These are phyloP conservation scores for Arthromyces matolae DNA, from an alignment of 768 basidiomycete species.

Conservation along the genomic window DNA sequence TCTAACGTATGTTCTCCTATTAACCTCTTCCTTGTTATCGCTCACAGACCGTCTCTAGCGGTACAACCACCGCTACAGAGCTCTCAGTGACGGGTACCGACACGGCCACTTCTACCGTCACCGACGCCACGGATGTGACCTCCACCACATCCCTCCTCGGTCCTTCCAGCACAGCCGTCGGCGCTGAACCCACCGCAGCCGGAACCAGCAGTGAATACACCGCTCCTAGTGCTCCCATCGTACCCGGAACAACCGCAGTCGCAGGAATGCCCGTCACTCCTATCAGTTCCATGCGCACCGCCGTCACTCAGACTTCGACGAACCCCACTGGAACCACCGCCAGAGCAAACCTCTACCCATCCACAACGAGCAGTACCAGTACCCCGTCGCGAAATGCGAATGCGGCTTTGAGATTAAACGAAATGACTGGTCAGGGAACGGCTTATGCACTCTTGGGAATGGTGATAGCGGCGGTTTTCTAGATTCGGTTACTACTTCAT, in stretches of 20 bases:
- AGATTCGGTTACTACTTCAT: too few species aligned
- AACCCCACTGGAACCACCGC: not conserved
- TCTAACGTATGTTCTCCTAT: not conserved
- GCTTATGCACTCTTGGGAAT: slow-evolving; percentile 5
- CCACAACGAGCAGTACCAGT: slow-evolving; percentile 1
- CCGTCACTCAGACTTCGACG: slow-evolving; percentile 2
- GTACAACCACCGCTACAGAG: not conserved
- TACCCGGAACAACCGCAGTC: not conserved
- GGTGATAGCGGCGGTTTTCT: slow-evolving; percentile 7
- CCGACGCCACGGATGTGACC: not conserved
- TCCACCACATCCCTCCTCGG: slow-evolving; percentile 1
- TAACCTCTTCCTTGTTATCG: not conserved
- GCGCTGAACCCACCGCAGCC: not conserved
- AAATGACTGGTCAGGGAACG: not conserved
- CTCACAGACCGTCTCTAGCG: not conserved
- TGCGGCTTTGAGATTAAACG: slow-evolving; percentile 1
- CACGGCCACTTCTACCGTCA: not conserved
- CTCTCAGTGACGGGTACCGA: not conserved
- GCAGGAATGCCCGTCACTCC: not conserved
- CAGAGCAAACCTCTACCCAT: slow-evolving; percentile 4
- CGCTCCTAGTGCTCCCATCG: not conserved
- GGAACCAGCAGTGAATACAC: not conserved
- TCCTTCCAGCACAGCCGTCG: not conserved
- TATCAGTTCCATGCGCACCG: not conserved
- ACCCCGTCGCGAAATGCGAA: slow-evolving; percentile 1